A percentile compares a stretch with the other conserved stretches of the same genome.
Conservation (phyloP, 768 basidiomycete species). For the Rhodotorula paludigena region DNA sequence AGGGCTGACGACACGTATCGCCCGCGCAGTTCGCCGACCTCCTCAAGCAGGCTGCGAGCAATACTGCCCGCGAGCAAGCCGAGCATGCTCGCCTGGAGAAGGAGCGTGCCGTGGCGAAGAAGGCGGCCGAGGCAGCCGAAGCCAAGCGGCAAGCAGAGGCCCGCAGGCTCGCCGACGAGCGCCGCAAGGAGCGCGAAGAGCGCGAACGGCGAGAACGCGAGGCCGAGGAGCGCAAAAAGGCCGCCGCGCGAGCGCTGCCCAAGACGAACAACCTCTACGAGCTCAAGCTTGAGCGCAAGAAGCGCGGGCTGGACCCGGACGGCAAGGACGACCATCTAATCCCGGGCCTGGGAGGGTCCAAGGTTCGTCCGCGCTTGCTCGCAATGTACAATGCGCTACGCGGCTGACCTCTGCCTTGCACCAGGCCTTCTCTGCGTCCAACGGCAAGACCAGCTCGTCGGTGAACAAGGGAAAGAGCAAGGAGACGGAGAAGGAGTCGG, state of each 20-base stretch:
- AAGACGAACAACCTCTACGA: conserved; percentile 34
- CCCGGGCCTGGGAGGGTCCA: not conserved
- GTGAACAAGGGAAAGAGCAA: not conserved
- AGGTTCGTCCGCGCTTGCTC: not conserved
- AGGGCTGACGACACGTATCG: not conserved
- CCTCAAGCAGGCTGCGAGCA: conserved; percentile 6
- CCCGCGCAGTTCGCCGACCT: conserved; percentile 15
- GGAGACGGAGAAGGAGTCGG: conserved; percentile 4
- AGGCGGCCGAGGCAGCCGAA: conserved; percentile 11
- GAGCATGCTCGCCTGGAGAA: conserved; percentile 18
- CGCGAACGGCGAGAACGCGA: conserved; percentile 10
- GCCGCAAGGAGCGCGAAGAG: conserved; percentile 22
- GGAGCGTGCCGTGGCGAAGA: conserved; percentile 7
- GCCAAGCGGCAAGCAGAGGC: conserved; percentile 8
- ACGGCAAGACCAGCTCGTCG: not conserved
- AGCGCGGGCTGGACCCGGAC: conserved; percentile 32
- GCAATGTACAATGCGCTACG: no score
- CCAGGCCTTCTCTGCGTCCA: no score
- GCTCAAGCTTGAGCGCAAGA: conserved; percentile 35
- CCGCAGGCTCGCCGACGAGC: not conserved
- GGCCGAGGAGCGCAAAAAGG: not conserved
- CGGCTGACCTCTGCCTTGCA: no score
- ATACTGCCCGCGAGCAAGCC: conserved; percentile 17
- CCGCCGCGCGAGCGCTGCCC: conserved; percentile 17
- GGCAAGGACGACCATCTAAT: conserved; percentile 36